Percentiles rank a stretch among this genome's conserved stretches.
These are phyloP conservation scores for Vanderwaltozyma polyspora DNA, from an alignment of 805 yeast species.

Conservation along the genomic window DNA sequence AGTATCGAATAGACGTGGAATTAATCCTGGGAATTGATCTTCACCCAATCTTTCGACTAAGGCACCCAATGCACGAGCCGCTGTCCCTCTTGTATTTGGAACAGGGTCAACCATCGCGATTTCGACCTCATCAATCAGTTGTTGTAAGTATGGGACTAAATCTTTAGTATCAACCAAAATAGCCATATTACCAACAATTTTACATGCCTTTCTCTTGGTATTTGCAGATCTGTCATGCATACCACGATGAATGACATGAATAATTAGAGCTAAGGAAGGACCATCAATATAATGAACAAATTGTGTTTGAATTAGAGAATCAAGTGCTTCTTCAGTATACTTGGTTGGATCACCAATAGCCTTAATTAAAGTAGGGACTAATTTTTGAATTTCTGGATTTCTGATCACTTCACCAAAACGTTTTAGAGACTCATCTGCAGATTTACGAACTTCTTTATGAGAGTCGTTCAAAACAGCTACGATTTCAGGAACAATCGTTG, in stretches of 20 bases:
- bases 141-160: constrained; percentile 68
- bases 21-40: constrained; percentile 84
- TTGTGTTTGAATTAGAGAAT: constrained; percentile 76
- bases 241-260: constrained; percentile 92
- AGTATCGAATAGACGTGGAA: constrained; percentile 66
- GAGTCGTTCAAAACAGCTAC: constrained; percentile 91
- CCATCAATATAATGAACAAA: constrained; percentile 97
- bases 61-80: constrained; percentile 93
- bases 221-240: constrained; percentile 89
- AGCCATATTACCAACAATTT: constrained; percentile 98
- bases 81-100: constrained; percentile 92
- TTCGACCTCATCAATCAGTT: constrained; percentile 72
- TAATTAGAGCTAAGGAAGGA: constrained; percentile 89
- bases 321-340: constrained; percentile 78
- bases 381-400: constrained; percentile 90
- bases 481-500: constrained; percentile 89
- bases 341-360: constrained; percentile 96
- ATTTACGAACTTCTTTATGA: constrained; percentile 92
- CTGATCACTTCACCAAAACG: constrained; percentile 94
- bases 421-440: constrained; percentile 82
- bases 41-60: constrained; percentile 94
- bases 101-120: constrained; percentile 97
- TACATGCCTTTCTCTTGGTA: constrained; percentile 88
- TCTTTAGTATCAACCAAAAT: constrained; percentile 85
- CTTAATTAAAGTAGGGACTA: constrained; percentile 75